A percentile compares a stretch with the other conserved stretches of the same genome.
Conservation (phyloP, 2,329 filamentous ascomycete genomes). For the Xylariales sp. region DNA sequence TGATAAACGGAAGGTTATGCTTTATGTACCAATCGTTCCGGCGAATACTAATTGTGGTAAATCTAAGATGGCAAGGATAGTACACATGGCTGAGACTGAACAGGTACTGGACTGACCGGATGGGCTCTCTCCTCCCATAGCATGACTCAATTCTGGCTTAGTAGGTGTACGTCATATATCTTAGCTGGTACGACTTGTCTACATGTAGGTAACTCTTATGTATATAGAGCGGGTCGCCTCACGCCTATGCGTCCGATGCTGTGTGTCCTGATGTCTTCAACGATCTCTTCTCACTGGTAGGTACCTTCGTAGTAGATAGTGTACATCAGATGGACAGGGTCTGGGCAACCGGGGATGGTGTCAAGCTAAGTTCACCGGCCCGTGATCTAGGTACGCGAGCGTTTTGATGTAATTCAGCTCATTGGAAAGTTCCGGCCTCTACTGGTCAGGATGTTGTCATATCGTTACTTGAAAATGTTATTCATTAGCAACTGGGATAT, state of each 20-base stretch:
- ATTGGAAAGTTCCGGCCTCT: constrained; percentile 6
- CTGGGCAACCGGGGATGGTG: neutral
- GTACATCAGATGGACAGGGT: constrained; percentile 3
- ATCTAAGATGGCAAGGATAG: constrained; percentile 8
- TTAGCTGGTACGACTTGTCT: constrained; percentile 16
- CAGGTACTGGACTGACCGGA: neutral
- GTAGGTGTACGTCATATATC: constrained; percentile 30
- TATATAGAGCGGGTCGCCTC: constrained; percentile 28
- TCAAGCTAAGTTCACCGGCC: constrained; percentile 9
- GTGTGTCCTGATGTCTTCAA: neutral
- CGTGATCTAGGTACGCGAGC: neutral
- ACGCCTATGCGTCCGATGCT: constrained; percentile 1
- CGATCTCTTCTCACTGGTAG: neutral
- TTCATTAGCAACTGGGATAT: constrained; percentile 11
- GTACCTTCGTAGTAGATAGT: neutral
- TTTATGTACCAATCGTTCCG: neutral
- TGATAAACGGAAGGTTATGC: constrained; percentile 18
- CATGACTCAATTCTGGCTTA: constrained; percentile 3
- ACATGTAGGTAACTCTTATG: constrained; percentile 15
- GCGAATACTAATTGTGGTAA: neutral
- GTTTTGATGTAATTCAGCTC: neutral
- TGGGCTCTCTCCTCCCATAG: neutral
- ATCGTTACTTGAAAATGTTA: constrained; percentile 18
- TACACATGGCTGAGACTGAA: constrained; percentile 15
- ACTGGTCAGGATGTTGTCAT: constrained; percentile 25